These are phyloP conservation scores for Vitis riparia DNA, from an alignment of 164 flowering plant species.

Conservation along the genomic window DNA sequence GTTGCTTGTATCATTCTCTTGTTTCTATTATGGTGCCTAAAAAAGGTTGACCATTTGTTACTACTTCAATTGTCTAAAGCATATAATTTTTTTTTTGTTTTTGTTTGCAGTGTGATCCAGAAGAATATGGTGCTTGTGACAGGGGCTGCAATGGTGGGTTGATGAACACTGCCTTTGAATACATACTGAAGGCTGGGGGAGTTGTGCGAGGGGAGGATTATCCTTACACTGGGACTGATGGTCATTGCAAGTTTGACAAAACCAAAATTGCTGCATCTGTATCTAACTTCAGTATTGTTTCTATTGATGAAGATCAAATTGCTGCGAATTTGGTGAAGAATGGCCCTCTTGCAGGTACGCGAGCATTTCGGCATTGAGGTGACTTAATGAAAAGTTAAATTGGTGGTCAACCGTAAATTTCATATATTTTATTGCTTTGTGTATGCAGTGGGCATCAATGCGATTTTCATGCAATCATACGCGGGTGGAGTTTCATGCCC, in stretches of 20 bases:
- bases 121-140: conserved; percentile 41
- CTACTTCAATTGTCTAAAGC: too few relatives aligned
- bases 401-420: background rate
- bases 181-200: conserved; percentile 55
- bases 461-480: conserved; percentile 71
- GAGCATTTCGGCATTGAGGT: background rate
- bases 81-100: background rate
- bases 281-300: conserved; percentile 44
- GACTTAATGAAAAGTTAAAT: background rate
- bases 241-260: conserved; percentile 47
- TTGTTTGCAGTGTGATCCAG: conserved; percentile 55
- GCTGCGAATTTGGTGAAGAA: conserved; percentile 50
- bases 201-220: conserved; percentile 45
- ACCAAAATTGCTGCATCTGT: conserved; percentile 44
- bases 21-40: too few relatives aligned
- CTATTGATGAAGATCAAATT: conserved; percentile 47
- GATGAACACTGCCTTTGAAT: conserved; percentile 59
- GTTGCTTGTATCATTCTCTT: too few relatives aligned
- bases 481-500: conserved; percentile 74
- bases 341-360: conserved; percentile 49
- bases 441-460: conserved; percentile 71
- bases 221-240: conserved; percentile 54
- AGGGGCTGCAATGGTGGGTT: conserved; percentile 58
- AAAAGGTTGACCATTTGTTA: too few relatives aligned
- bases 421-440: background rate